Percentiles rank a stretch among this genome's conserved stretches.
Conservation (phyloP, 768 basidiomycete genomes). For the Pholiota microspora region DNA sequence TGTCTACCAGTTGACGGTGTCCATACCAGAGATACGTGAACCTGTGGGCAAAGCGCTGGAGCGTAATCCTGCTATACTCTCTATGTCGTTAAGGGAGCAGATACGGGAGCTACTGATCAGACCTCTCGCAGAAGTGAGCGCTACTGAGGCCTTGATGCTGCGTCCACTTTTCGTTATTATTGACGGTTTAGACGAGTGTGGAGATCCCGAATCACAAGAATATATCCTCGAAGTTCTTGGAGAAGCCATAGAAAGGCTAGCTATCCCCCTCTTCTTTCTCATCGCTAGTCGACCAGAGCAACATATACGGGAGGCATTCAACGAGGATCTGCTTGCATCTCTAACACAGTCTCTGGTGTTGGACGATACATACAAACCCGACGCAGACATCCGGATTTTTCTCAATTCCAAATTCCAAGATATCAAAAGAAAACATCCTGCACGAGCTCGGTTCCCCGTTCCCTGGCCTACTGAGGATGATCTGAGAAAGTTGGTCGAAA, state of each 20-base stretch:
- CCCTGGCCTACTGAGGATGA: conserved; percentile 8
- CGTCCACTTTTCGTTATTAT: conserved; percentile 10
- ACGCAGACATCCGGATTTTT: conserved; percentile 11
- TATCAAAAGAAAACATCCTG: conserved; percentile 14
- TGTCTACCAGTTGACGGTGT: conserved; percentile 11
- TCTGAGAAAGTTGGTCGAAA: conserved; percentile 1
- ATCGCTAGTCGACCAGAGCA: conserved; percentile 18
- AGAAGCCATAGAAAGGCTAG: neutral
- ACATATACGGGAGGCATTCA: conserved; percentile 10
- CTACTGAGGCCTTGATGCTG: neutral
- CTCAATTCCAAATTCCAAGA: conserved; percentile 10
- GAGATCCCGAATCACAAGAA: neutral
- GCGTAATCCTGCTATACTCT: conserved; percentile 10
- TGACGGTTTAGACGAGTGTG: conserved; percentile 21
- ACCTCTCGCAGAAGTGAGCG: conserved; percentile 1
- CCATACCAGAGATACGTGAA: conserved; percentile 9
- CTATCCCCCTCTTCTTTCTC: conserved; percentile 12
- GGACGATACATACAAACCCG: conserved; percentile 11
- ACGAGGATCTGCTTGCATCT: neutral
- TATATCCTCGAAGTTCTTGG: conserved; percentile 8
- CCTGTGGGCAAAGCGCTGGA: conserved; percentile 5
- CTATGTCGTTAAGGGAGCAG: conserved; percentile 9
- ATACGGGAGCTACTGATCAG: conserved; percentile 6
- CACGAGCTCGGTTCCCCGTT: neutral
- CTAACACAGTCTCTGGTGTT: neutral